phyloP scores from a whole-genome alignment of 1,139 yeast species.

The Taiozyma onychis region DNA sequence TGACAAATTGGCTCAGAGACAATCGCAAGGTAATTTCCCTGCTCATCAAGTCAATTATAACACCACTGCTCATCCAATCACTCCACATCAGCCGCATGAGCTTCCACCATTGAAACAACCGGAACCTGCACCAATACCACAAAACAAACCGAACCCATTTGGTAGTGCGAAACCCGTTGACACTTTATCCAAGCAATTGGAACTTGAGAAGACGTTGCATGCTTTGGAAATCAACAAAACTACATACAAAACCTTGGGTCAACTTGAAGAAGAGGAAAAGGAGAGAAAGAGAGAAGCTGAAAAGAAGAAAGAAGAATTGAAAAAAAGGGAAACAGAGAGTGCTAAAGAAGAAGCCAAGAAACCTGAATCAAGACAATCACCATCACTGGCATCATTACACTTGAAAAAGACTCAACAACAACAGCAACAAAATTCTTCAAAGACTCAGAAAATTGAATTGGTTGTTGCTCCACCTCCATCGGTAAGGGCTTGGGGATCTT shows the following conservation, averaged over 20 bases:
- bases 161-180: slow-evolving; percentile 53
- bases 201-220: slow-evolving; percentile 42
- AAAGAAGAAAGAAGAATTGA: neutral
- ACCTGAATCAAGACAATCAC: neutral
- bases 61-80: slow-evolving; percentile 24
- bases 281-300: neutral
- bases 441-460: slow-evolving; percentile 3
- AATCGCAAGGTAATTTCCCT: neutral
- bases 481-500: slow-evolving; percentile 16
- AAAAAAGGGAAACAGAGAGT: neutral
- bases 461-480: slow-evolving; percentile 16
- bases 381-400: neutral
- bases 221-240: slow-evolving; percentile 48
- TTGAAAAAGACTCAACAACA: neutral
- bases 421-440: neutral
- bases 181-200: slow-evolving; percentile 39
- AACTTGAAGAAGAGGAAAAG: neutral
- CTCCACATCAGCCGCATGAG: slow-evolving; percentile 26
- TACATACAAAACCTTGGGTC: slow-evolving; percentile 47
- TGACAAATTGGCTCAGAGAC: neutral
- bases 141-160: slow-evolving; percentile 35
- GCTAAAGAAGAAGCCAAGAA: neutral
- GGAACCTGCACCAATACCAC: slow-evolving; percentile 26
- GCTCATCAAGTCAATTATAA: slow-evolving; percentile 15
- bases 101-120: slow-evolving; percentile 17